Base-by-base conservation (phyloP, 2,329 filamentous ascomycete genomes). In the Raffaelea ambrosiae region DNA sequence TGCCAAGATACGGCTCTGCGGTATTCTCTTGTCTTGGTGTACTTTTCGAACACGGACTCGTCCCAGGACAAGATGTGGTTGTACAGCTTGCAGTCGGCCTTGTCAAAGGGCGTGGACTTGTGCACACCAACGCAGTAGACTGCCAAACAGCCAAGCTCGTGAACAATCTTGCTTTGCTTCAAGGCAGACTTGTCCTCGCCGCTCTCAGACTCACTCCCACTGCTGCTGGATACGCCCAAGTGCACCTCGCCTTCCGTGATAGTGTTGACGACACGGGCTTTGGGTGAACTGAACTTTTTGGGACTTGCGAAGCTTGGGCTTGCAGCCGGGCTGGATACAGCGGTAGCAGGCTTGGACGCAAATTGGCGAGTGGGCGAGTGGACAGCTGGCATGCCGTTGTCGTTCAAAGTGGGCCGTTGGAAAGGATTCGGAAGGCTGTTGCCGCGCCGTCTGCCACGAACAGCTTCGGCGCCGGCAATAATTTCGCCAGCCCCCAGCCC, bases 1-100 rank as follows among this genome's bases (percentile, higher is more conserved):
- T 98, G 93, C 50, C 86, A 83, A 58, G 91, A 85, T 22, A 97
- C 76, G 3, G 85, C 74, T 52, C 80, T 78, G 67, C 94, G 95
- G 51, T 81, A 81, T 21, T 87, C 84, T 41, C 81, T 76, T 41
- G 84, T 81, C 54, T 83, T 84, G 59, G 83, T 89, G 58, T 93
- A 79, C 59, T 81, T 85, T 57, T 88, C 81, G 58, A 96, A 96
- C 5, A 84, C 88, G 49, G 83, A 81, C 68, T 98, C 93, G 62
- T 88, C 88, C 67, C 97, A 89, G 0, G 93, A 97, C 64, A 93
- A 90, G 57, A 97, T 87, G 67, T 98, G 93, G 64, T 97, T 97
- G 70, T 82, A 93, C 39, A 81, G 80, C 67, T 88, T 88, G 57
- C 88, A 90, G 52, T 91, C 87, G 0, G 82, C 71, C 13, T 79